Conservation (phyloP, 805 yeast genomes). For the Yarrowia sp. region DNA sequence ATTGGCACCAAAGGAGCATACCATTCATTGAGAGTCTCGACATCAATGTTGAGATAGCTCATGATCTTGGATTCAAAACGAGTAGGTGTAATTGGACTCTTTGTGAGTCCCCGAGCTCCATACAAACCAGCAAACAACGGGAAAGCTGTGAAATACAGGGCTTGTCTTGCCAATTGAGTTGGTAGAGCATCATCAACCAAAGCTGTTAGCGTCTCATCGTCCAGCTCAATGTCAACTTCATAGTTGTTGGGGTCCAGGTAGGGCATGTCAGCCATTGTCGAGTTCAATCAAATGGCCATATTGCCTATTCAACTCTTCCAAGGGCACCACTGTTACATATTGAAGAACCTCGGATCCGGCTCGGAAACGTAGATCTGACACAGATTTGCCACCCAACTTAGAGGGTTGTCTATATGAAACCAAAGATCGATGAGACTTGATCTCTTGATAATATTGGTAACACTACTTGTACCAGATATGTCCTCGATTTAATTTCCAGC, state of each 20-base stretch:
- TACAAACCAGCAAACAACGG: not conserved
- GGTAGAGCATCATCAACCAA: not conserved
- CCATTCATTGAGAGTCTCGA: not conserved
- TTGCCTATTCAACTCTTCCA: not conserved
- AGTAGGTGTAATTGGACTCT: not conserved
- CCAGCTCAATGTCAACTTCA: not conserved
- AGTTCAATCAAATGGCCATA: no score
- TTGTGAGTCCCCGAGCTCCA: not conserved
- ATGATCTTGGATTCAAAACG: not conserved
- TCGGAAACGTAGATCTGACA: not conserved
- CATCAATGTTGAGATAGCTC: not conserved
- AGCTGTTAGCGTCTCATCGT: no score
- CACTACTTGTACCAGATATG: no score
- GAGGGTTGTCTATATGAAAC: not conserved
- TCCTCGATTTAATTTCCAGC: no score
- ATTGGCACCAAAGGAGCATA: not conserved
- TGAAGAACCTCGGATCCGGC: not conserved
- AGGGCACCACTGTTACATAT: not conserved
- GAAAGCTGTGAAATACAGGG: not conserved
- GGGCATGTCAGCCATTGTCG: no score
- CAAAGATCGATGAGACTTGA: no score
- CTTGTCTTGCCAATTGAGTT: not conserved
- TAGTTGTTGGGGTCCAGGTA: not conserved
- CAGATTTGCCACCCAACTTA: not conserved
- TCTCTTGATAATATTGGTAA: no score